Evolutionary conservation across 179 eudicot genomes (phyloP), one percentile per base, ranked within the genome.

Genomic region (Spergularia azorica): DNA sequence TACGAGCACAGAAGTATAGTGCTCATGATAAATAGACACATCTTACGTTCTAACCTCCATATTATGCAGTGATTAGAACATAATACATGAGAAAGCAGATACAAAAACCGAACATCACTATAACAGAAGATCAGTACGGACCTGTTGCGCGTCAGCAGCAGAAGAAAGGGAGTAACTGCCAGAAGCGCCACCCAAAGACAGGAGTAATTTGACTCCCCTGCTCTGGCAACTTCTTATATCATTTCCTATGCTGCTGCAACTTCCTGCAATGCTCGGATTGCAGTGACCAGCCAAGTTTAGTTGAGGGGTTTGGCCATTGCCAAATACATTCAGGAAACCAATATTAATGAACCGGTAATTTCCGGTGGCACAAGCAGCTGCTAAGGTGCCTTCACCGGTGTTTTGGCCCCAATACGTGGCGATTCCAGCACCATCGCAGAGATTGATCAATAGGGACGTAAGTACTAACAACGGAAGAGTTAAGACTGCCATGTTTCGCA

Each of bases 401-500:
- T 88, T 82, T 74, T 87, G 86, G 65, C 88, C 90, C 90, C 89
- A 87, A 63, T 88, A 88, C 26, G 79, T 77, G 61, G 82, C 83
- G 58, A 89, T 83, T 9, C 82, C 82, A 5, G 83, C 80, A 0
- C 77, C 89, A 18, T 85, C 13, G 12, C 84, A 82, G 52, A 69
- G 64, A 50, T 15, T 58, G 39, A 80, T 63, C 51, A 80, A 36
- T 9, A 55, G 73, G 51, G 83, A 50, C 48, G 70, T 46, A 6
- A 76, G 20, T 26, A 81, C 48, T 2, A 76, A 66, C 15, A 72
- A 8, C 38, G 73, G 51, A 12, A 76, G 17, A 70, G 61, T 38
- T 41, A 70, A 26, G 11, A 63, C 51, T 41, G 76, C 15, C 83
- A 80, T 80, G 9, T n/a, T n/a, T n/a, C n/a, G n/a, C n/a, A n/a